Base-by-base conservation (phyloP, 2,329 filamentous ascomycete genomes). In the Aspergillus sp. region DNA sequence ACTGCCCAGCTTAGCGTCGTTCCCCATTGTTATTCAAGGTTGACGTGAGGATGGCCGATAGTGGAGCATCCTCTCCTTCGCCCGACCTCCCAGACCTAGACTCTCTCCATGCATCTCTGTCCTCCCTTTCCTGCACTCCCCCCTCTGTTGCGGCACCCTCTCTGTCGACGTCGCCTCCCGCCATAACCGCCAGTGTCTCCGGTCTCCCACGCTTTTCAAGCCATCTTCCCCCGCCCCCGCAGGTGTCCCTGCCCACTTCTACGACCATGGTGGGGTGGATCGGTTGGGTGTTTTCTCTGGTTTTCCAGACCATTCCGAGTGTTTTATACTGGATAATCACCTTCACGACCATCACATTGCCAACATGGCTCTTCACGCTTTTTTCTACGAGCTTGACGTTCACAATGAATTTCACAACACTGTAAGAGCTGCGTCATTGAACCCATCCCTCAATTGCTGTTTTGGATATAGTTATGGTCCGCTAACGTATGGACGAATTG, bases 391-490 rank as follows among this genome's bases (percentile, higher is more conserved):
- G 90, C 74, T 80, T 96, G 80, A 99, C 95, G 0, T 91, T 99
- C 70, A 99, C 95, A 11, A 96, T 99, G 93, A 98, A 98, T 73
- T 93, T 95, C 66, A 98, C 93, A 19, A 99, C 95, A 17, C 77
- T 99, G 87, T 96, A 86, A 71, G 87, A 50, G 39, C 15, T 40
- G 19, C 12, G 6, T 4, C 27, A 33, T 5, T 15, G 8, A 19
- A 4, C 11, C 15, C 9, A 24, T 7, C 6, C 24, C 17, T 23
- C 9, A 31, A n/a, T 12, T 6, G 40, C n/a, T 48, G 24, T 4
- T 45, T 4, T 12, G n/a, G 6, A 37, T 40, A 24, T 53, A 19
- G 19, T 15, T n/a, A 44, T 14, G 17, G 21, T 41, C 31, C n/a
- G 50, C 53, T 59, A 24, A 62, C 51, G 21, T 44, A 53, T 55